Conservation (phyloP, 192 early-diverging fungal species). For the Coemansia sp. region DNA sequence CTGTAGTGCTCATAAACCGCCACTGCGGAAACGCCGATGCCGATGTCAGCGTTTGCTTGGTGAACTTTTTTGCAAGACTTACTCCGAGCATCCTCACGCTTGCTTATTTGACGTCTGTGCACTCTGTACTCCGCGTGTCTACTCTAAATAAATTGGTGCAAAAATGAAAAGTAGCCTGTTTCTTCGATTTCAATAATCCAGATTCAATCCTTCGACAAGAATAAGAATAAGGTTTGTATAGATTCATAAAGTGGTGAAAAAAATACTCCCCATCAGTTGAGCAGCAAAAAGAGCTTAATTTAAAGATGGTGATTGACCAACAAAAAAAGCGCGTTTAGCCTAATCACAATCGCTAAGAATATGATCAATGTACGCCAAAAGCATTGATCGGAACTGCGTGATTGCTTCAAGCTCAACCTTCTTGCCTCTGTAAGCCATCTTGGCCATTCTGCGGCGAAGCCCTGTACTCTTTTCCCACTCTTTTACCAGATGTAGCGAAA, state of each 20-base stretch:
- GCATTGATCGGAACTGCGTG: slow-evolving; percentile 27
- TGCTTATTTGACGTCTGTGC: neutral
- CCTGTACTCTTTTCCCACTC: slow-evolving; percentile 14
- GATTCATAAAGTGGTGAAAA: neutral
- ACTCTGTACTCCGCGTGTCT: neutral
- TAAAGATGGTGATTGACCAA: too few species aligned
- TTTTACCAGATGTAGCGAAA: slow-evolving; percentile 27
- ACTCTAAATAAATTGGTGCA: neutral
- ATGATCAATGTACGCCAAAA: slow-evolving; percentile 18
- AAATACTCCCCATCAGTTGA: neutral
- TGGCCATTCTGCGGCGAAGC: slow-evolving; percentile 33
- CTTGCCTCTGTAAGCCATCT: slow-evolving; percentile 43
- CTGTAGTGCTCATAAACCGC: slow-evolving; percentile 12
- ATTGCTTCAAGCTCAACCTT: slow-evolving; percentile 43
- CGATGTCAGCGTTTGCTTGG: neutral
- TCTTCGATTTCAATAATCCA: too few species aligned
- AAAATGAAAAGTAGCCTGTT: too few species aligned
- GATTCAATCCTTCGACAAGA: too few species aligned
- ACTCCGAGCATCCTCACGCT: slow-evolving; percentile 6
- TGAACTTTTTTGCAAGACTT: neutral
- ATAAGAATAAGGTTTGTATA: too few species aligned
- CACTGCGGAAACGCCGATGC: neutral
- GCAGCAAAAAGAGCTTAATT: neutral
- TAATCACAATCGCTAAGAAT: slow-evolving; percentile 5
- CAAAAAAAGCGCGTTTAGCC: neutral